phyloP scores from a whole-genome alignment of 2,329 filamentous ascomycete species.

The Fusarium tjaetaba region DNA sequence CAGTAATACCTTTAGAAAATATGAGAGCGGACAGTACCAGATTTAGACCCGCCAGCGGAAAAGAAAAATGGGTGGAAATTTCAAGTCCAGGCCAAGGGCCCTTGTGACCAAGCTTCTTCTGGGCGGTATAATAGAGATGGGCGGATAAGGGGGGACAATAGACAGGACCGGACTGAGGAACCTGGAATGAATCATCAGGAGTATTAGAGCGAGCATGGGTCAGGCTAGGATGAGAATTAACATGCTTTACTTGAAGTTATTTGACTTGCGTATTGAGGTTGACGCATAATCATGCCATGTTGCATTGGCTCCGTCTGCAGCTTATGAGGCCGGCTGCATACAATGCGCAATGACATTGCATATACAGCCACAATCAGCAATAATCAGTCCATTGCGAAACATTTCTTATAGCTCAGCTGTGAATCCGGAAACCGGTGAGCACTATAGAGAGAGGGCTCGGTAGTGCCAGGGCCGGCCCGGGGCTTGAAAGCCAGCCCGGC shows the following conservation, averaged over 20 bases:
- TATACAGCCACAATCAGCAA: background rate
- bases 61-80: constrained; percentile 12
- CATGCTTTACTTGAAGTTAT: background rate
- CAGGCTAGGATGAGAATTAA: constrained; percentile 5
- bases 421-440: background rate
- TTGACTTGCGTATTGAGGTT: background rate
- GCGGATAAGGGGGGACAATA: constrained; percentile 18
- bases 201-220: constrained; percentile 41
- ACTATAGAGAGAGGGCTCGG: background rate
- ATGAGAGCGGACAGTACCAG: constrained; percentile 4
- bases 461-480: constrained; percentile 9
- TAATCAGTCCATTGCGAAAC: background rate
- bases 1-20: background rate
- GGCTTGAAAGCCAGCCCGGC: background rate
- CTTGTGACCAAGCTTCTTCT: background rate
- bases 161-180: constrained; percentile 22
- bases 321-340: constrained; percentile 6
- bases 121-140: constrained; percentile 7
- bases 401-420: background rate
- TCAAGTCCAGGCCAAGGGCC: background rate
- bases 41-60: constrained; percentile 17
- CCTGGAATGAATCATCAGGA: constrained; percentile 21
- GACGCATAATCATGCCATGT: constrained; percentile 1
- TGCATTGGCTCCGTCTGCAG: background rate
- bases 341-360: background rate